Conservation (phyloP, 345 rosid species). For the Eucalyptus regnans region DNA sequence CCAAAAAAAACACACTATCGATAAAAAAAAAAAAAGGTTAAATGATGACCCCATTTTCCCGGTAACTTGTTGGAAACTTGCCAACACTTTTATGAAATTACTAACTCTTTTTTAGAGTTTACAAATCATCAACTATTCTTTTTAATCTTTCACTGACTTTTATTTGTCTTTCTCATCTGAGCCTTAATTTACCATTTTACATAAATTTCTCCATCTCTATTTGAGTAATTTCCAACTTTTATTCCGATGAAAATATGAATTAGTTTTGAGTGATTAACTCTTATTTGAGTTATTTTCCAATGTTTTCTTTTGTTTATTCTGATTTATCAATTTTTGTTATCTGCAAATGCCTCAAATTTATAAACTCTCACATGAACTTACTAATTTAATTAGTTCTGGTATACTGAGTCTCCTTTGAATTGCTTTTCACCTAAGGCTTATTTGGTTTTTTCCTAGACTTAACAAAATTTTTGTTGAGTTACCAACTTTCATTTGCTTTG, state of each 20-base stretch:
- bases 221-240: too few species aligned
- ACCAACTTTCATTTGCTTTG: neutral
- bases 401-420: neutral
- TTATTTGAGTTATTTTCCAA: too few species aligned
- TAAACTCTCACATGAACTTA: too few species aligned
- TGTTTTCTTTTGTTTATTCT: too few species aligned
- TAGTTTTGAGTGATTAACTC: too few species aligned
- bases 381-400: too few species aligned
- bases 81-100: neutral
- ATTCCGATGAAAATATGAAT: too few species aligned
- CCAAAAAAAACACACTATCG: too few species aligned
- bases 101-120: neutral
- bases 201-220: too few species aligned
- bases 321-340: too few species aligned
- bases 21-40: too few species aligned
- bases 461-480: neutral
- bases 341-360: too few species aligned
- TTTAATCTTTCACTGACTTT: neutral
- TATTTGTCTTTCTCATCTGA: neutral
- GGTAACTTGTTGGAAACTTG: neutral
- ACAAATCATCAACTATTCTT: neutral
- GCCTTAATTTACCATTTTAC: neutral
- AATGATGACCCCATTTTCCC: neutral
- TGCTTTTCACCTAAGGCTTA: neutral
- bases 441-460: neutral